Conservation (phyloP, 345 rosid genomes). For the Excoecaria agallocha region DNA sequence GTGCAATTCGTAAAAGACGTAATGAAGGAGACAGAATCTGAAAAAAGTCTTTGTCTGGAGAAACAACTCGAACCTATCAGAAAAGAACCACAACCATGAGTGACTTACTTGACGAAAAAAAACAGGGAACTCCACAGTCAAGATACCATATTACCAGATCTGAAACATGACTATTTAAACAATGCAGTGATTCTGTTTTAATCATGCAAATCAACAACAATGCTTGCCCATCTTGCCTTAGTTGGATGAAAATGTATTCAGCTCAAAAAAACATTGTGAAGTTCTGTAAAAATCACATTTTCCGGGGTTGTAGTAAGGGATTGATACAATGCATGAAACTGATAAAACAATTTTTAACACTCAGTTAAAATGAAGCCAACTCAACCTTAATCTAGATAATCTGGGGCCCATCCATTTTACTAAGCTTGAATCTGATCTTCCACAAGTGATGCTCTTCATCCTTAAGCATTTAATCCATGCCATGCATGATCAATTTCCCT, state of each 20-base stretch:
- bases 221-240: background rate
- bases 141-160: background rate
- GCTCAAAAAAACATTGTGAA: background rate
- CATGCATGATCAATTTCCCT: background rate
- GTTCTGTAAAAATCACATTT: background rate
- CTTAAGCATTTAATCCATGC: background rate
- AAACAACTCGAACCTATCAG: constrained; percentile 85
- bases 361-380: background rate
- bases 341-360: background rate
- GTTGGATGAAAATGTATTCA: constrained; percentile 1
- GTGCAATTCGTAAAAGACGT: constrained; percentile 86
- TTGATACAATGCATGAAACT: background rate
- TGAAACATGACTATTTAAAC: background rate
- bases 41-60: constrained; percentile 98
- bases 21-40: constrained; percentile 92
- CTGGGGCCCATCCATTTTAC: background rate
- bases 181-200: background rate
- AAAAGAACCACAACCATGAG: constrained; percentile 6
- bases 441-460: background rate
- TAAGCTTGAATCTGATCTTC: background rate
- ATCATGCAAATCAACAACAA: background rate
- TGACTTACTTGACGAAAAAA: background rate
- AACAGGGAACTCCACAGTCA: background rate
- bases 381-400: background rate
- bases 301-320: background rate